phyloP scores from a whole-genome alignment of 768 basidiomycete genomes.

The Boletales sp. region DNA sequence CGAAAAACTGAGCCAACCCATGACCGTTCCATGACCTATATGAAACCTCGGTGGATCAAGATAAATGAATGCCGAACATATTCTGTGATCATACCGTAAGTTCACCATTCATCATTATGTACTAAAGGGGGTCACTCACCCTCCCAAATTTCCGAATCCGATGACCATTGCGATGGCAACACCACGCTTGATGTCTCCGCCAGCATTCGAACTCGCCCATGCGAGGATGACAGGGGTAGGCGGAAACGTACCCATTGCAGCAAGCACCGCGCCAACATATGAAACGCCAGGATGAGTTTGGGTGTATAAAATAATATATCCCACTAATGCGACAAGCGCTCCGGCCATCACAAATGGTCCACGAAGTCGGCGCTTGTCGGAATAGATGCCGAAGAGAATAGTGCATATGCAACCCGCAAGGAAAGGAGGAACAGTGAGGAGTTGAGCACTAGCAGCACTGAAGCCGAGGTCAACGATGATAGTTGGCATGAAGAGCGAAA shows the following conservation, averaged over 20 bases:
- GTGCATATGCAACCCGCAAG: conserved; percentile 40
- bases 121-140: conserved; percentile 20
- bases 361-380: conserved; percentile 37
- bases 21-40: conserved; percentile 28
- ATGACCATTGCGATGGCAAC: conserved; percentile 46
- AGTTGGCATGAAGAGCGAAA: conserved; percentile 44
- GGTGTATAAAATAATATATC: conserved; percentile 43
- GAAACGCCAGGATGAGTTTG: conserved; percentile 5
- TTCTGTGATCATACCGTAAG: conserved; percentile 10
- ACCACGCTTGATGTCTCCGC: conserved; percentile 47
- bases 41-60: conserved; percentile 29
- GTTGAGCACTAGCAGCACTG: conserved; percentile 43
- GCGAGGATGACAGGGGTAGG: conserved; percentile 40
- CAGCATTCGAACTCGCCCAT: conserved; percentile 49
- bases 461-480: conserved; percentile 44
- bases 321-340: conserved; percentile 38
- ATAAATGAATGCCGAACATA: conserved; percentile 36
- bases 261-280: conserved; percentile 45
- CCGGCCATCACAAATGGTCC: conserved; percentile 45
- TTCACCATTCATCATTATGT: conserved; percentile 13
- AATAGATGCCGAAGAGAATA: conserved; percentile 36
- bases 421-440: conserved; percentile 43
- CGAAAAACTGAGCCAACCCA: conserved; percentile 24
- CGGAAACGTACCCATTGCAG: conserved; percentile 47
- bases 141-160: conserved; percentile 49